These are phyloP conservation scores for Leptographium procerum DNA, from an alignment of 2,329 filamentous ascomycete genomes.

Conservation along the genomic window DNA sequence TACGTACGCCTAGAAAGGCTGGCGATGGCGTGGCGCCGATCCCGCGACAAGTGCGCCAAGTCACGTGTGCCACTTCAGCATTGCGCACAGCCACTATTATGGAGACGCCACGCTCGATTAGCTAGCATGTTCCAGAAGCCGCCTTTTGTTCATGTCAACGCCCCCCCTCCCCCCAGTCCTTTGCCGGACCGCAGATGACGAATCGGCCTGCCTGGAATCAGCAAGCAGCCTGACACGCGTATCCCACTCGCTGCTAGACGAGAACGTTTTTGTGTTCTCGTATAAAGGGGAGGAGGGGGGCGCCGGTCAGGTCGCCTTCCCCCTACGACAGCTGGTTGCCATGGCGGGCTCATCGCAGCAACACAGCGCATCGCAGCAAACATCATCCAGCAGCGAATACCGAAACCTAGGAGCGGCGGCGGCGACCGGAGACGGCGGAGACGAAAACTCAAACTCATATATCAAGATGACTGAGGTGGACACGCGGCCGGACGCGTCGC, in stretches of 20 bases:
- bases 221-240: not conserved
- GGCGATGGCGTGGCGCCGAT: not conserved
- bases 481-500: slow-evolving; percentile 40
- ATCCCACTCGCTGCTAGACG: not conserved
- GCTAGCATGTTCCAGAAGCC: slow-evolving; percentile 9
- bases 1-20: too few relatives aligned
- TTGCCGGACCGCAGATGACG: not conserved
- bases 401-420: slow-evolving; percentile 19
- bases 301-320: not conserved
- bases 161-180: not conserved
- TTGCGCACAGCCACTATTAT: not conserved
- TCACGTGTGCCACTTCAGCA: slow-evolving; percentile 5
- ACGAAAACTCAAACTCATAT: slow-evolving; percentile 42
- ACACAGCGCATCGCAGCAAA: not conserved
- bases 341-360: slow-evolving; percentile 35
- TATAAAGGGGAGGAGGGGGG: not conserved
- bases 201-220: not conserved
- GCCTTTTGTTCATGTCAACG: slow-evolving; percentile 2
- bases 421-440: not conserved
- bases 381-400: slow-evolving; percentile 25
- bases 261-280: not conserved
- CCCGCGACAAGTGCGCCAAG: slow-evolving; percentile 6
- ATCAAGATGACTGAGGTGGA: slow-evolving; percentile 57
- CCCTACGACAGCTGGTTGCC: slow-evolving; percentile 13
- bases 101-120: not conserved